Evolutionary conservation across 345 rosid species (phyloP).

Genomic region (Gossypium turneri): DNA sequence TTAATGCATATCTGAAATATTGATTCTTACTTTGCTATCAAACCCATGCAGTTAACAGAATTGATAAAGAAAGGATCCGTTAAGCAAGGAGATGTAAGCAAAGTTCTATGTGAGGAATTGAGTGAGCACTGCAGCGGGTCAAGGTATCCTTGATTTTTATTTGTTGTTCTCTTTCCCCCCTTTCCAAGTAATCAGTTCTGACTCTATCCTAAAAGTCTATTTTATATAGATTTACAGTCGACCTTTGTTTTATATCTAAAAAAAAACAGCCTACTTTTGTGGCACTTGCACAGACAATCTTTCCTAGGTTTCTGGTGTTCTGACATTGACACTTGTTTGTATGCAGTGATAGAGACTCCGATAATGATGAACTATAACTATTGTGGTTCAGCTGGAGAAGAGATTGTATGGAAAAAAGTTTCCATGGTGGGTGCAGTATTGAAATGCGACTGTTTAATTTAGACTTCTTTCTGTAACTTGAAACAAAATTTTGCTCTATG

Average conservation of each 20-base stretch:
- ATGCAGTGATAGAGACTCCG: conserved; percentile 26
- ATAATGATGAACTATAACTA: conserved; percentile 40
- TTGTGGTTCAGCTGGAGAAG: conserved; percentile 1
- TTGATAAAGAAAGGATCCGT: conserved; percentile 70
- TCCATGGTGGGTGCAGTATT: neutral
- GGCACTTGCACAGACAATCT: neutral
- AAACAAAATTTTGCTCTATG: neutral
- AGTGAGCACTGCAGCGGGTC: conserved; percentile 62
- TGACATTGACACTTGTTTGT: neutral
- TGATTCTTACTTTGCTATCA: conserved; percentile 1
- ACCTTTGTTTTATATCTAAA: neutral
- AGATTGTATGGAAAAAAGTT: neutral
- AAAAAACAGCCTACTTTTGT: neutral
- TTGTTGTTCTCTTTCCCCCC: neutral
- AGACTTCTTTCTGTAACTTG: neutral
- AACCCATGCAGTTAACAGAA: conserved; percentile 55
- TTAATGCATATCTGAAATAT: neutral
- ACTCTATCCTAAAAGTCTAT: neutral
- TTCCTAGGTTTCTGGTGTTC: neutral
- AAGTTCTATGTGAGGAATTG: conserved; percentile 72
- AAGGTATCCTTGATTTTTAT: conserved; percentile 39
- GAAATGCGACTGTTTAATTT: neutral
- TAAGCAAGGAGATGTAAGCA: conserved; percentile 63
- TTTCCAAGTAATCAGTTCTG: conserved; percentile 1
- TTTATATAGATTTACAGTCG: neutral